These are phyloP conservation scores for Cryptosporidium tyzzeri DNA, from an alignment of 169 alveolate genomes.

Conservation along the genomic window DNA sequence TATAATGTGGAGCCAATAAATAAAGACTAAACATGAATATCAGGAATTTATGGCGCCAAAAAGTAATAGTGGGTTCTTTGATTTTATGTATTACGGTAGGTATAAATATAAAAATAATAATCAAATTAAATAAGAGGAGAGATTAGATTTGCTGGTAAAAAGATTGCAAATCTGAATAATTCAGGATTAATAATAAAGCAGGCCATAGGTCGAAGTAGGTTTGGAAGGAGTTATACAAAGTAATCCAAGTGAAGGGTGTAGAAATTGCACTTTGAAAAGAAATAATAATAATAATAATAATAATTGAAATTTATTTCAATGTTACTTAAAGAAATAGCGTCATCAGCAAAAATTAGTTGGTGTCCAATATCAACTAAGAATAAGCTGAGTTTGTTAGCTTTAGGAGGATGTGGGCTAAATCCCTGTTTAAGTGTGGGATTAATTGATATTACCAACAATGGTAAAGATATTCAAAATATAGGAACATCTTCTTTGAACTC, in stretches of 20 bases:
- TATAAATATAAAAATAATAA: not conserved
- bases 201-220: conserved; percentile 9
- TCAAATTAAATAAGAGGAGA: conserved; percentile 3
- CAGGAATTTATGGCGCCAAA: conserved; percentile 22
- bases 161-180: conserved; percentile 6
- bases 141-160: conserved; percentile 1
- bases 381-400: conserved; percentile 32
- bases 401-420: conserved; percentile 69
- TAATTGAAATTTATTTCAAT: conserved; percentile 13
- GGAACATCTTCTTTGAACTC: conserved; percentile 24
- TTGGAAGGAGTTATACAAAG: not conserved
- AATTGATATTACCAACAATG: conserved; percentile 42
- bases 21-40: conserved; percentile 31
- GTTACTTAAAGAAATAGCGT: conserved; percentile 54
- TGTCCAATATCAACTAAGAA: conserved; percentile 44
- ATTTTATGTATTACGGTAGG: not conserved
- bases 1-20: conserved; percentile 4
- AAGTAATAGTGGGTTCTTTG: conserved; percentile 14
- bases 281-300: not conserved
- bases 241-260: conserved; percentile 3
- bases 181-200: conserved; percentile 9
- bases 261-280: not conserved
- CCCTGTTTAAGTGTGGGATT: conserved; percentile 42
- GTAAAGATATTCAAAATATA: conserved; percentile 25
- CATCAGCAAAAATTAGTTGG: conserved; percentile 74